These are phyloP conservation scores for Basipetospora chlamydospora DNA, from an alignment of 2,329 filamentous ascomycete genomes.

Conservation along the genomic window DNA sequence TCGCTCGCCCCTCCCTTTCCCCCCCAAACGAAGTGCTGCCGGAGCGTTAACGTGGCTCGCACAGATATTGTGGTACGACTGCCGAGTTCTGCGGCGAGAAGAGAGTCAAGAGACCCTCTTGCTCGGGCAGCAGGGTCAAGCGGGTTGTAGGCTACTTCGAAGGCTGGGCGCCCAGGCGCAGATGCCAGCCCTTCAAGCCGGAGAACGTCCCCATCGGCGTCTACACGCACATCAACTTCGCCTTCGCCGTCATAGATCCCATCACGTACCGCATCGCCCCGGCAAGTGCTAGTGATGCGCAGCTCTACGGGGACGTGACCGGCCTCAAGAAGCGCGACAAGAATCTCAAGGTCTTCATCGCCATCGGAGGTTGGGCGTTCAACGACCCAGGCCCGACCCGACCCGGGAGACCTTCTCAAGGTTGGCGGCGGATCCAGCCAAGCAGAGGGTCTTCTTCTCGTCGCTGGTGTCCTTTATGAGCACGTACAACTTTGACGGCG, in stretches of 20 bases:
- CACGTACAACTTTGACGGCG: conserved; percentile 13
- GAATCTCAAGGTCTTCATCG: conserved; percentile 20
- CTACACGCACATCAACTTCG: conserved; percentile 20
- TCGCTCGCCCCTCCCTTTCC: too few species aligned
- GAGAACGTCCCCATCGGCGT: conserved; percentile 11
- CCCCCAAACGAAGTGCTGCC: too few species aligned
- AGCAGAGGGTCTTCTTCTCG: conserved; percentile 21
- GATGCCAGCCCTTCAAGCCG: conserved; percentile 13
- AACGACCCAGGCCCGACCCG: conserved; percentile 18
- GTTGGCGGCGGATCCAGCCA: conserved; percentile 12
- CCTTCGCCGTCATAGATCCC: conserved; percentile 19
- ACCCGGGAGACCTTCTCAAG: conserved; percentile 14
- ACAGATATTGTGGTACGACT: conserved; percentile 14
- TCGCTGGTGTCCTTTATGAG: conserved; percentile 14
- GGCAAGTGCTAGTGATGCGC: neutral
- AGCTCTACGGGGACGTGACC: conserved; percentile 4
- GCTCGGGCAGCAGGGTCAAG: conserved; percentile 5
- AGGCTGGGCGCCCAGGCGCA: conserved; percentile 11
- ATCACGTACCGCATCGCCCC: conserved; percentile 12
- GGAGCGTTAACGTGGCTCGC: too few species aligned
- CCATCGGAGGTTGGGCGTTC: conserved; percentile 27
- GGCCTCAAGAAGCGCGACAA: conserved; percentile 15
- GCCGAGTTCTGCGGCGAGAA: conserved; percentile 14
- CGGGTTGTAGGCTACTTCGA: conserved; percentile 16
- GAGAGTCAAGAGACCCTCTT: conserved; percentile 5